Conservation (phyloP, 495 filamentous ascomycete genomes). For the Aspergillus panamensis region DNA sequence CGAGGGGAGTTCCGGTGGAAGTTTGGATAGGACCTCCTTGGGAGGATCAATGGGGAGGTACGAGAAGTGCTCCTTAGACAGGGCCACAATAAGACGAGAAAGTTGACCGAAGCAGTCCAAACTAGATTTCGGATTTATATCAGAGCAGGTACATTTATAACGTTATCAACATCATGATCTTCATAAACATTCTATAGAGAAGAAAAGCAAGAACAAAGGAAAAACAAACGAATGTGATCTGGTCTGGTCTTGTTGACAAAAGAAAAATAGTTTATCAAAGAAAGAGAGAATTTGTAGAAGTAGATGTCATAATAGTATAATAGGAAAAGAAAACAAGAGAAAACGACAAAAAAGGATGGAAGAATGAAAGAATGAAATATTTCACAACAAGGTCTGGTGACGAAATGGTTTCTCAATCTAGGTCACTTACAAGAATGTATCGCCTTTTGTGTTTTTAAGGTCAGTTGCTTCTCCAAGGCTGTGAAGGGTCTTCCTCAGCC, state of each 20-base stretch:
- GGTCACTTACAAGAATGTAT: slow-evolving; percentile 61
- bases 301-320: slow-evolving; percentile 1
- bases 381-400: slow-evolving; percentile 19
- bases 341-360: slow-evolving; percentile 13
- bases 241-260: slow-evolving; percentile 16
- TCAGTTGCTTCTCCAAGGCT: slow-evolving; percentile 58
- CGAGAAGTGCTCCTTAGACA: slow-evolving; percentile 55
- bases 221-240: slow-evolving; percentile 13
- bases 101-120: slow-evolving; percentile 57
- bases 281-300: slow-evolving; percentile 8
- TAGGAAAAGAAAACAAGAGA: slow-evolving; percentile 9
- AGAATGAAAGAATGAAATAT: slow-evolving; percentile 20
- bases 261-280: slow-evolving; percentile 19
- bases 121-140: slow-evolving; percentile 45
- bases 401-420: slow-evolving; percentile 26
- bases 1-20: slow-evolving; percentile 54
- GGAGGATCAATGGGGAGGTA: slow-evolving; percentile 56
- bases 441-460: slow-evolving; percentile 55
- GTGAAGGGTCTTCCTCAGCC: slow-evolving; percentile 54
- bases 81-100: slow-evolving; percentile 53
- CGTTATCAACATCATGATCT: slow-evolving; percentile 37
- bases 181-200: slow-evolving; percentile 33
- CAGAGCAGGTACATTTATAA: slow-evolving; percentile 43
- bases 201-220: slow-evolving; percentile 19
- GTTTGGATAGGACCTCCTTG: slow-evolving; percentile 48